Conservation (phyloP, 345 rosid species). For the Noccaea caerulescens region DNA sequence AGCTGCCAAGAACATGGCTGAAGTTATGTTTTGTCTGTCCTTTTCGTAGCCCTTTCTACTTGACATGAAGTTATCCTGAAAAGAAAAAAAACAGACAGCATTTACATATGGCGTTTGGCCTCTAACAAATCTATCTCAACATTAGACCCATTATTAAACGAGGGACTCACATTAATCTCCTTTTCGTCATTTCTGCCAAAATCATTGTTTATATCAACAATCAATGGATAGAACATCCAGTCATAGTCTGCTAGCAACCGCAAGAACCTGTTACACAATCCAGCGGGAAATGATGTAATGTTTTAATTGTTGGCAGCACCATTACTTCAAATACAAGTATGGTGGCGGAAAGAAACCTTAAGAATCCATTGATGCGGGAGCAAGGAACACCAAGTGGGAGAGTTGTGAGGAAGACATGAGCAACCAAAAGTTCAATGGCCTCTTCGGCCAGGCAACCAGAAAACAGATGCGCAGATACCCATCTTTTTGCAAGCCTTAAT, state of each 20-base stretch:
- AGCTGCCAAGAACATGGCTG: conserved; percentile 86
- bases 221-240: conserved; percentile 80
- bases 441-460: conserved; percentile 90
- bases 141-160: conserved; percentile 18
- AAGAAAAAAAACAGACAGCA: background rate
- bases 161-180: conserved; percentile 73
- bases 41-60: conserved; percentile 66
- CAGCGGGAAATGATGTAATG: background rate
- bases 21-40: conserved; percentile 53
- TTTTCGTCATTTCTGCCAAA: conserved; percentile 64
- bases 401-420: conserved; percentile 76
- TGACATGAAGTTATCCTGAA: conserved; percentile 66
- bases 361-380: conserved; percentile 83
- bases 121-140: conserved; percentile 15
- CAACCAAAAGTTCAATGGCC: conserved; percentile 83
- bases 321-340: conserved; percentile 15
- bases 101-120: conserved; percentile 10
- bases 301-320: conserved; percentile 13
- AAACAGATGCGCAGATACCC: conserved; percentile 91
- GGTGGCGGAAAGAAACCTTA: conserved; percentile 59
- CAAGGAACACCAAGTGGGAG: conserved; percentile 77
- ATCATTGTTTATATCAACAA: conserved; percentile 86
- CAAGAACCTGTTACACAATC: conserved; percentile 67
- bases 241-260: conserved; percentile 75
- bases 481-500: conserved; percentile 90